These are phyloP conservation scores for Ustilaginoidea virens DNA, from an alignment of 2,329 filamentous ascomycete species.

Conservation along the genomic window DNA sequence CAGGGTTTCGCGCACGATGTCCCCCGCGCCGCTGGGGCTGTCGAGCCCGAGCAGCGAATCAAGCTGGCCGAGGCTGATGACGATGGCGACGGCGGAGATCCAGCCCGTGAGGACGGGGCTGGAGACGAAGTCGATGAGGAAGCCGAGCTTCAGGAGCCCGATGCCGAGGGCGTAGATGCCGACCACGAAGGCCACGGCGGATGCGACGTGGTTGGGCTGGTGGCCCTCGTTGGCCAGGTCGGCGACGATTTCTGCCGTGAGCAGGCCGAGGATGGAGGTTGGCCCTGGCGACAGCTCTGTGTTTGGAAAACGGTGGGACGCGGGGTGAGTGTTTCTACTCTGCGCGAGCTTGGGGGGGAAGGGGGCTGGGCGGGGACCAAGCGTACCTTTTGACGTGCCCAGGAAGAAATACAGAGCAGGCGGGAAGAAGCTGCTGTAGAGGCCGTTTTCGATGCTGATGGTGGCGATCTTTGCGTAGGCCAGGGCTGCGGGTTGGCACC, in stretches of 20 bases:
- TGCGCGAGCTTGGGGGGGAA: background rate
- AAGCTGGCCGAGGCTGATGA: constrained; percentile 50
- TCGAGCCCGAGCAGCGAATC: constrained; percentile 42
- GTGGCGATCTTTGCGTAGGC: constrained; percentile 47
- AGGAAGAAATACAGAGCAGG: constrained; percentile 41
- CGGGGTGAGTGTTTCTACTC: too few relatives aligned
- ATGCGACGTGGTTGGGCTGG: constrained; percentile 38
- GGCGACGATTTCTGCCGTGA: constrained; percentile 44
- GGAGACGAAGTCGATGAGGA: constrained; percentile 50
- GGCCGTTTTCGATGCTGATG: constrained; percentile 43
- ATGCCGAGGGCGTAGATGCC: constrained; percentile 43
- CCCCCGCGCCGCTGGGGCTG: constrained; percentile 35
- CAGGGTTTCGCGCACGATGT: constrained; percentile 44
- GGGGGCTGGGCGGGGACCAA: background rate
- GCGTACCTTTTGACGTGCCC: constrained; percentile 44
- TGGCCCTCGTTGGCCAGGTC: constrained; percentile 34
- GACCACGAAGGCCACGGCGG: constrained; percentile 47
- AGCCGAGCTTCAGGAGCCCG: constrained; percentile 47
- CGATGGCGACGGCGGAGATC: constrained; percentile 50
- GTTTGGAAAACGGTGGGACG: too few relatives aligned
- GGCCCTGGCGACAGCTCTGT: constrained; percentile 49
- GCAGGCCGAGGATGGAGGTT: constrained; percentile 47
- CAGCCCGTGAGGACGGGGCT: constrained; percentile 49
- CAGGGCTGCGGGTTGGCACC: constrained; percentile 23
- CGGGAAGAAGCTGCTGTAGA: constrained; percentile 45